These are phyloP conservation scores for Colletotrichum costaricense DNA, from an alignment of 2,329 filamentous ascomycete species.

Conservation along the genomic window DNA sequence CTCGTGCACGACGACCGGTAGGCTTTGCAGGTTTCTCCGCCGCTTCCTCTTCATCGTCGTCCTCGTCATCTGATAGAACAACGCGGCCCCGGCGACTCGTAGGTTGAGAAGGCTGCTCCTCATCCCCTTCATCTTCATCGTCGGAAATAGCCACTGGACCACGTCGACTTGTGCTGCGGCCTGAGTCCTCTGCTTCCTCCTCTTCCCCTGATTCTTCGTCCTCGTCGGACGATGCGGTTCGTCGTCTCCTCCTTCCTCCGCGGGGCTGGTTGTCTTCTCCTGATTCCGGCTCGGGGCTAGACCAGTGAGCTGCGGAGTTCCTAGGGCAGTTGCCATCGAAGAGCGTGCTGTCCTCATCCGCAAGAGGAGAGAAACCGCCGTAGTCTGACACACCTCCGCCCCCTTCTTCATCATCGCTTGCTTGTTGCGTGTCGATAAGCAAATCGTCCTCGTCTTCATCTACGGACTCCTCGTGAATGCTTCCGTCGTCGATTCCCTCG, in stretches of 20 bases:
- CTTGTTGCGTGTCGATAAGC: slow-evolving; percentile 11
- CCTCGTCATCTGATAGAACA: slow-evolving; percentile 40
- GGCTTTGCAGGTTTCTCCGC: not conserved
- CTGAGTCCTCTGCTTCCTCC: slow-evolving; percentile 35
- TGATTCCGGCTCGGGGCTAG: slow-evolving; percentile 43
- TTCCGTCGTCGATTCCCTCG: slow-evolving; percentile 51
- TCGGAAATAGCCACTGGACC: slow-evolving; percentile 37
- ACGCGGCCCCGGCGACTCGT: slow-evolving; percentile 36
- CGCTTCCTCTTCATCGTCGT: slow-evolving; percentile 9
- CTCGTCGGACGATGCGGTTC: slow-evolving; percentile 37
- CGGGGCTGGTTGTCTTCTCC: not conserved
- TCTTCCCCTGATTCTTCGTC: slow-evolving; percentile 42
- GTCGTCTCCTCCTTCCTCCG: slow-evolving; percentile 42
- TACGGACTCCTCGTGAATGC: slow-evolving; percentile 40
- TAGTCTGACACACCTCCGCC: slow-evolving; percentile 29
- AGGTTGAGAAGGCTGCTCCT: not conserved
- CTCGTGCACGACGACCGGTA: slow-evolving; percentile 8
- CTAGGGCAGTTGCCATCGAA: slow-evolving; percentile 17
- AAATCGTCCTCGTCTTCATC: slow-evolving; percentile 30
- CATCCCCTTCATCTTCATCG: slow-evolving; percentile 32
- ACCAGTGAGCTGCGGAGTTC: slow-evolving; percentile 40
- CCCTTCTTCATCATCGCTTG: slow-evolving; percentile 42
- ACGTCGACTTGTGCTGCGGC: not conserved
- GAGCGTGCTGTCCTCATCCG: slow-evolving; percentile 31
- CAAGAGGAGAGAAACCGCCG: slow-evolving; percentile 15